These are phyloP conservation scores for Phytopythium cucurbitacearum DNA, from an alignment of 352 stramenopile genomes.

Conservation along the genomic window DNA sequence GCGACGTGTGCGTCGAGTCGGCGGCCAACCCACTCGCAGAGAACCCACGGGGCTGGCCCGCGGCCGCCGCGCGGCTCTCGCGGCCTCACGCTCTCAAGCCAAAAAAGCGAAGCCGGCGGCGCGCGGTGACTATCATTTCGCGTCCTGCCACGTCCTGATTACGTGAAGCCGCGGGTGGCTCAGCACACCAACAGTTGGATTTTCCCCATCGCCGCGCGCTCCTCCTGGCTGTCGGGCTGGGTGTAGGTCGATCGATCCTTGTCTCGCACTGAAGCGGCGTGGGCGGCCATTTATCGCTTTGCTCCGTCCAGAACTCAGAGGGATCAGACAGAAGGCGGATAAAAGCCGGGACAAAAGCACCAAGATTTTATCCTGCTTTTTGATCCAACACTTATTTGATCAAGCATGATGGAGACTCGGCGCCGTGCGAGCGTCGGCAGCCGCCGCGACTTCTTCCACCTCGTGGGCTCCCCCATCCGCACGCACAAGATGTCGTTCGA, in stretches of 20 bases:
- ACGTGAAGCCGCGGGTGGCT: neutral
- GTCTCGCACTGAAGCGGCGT: too few relatives aligned
- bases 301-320: too few relatives aligned
- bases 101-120: neutral
- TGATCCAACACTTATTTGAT: neutral
- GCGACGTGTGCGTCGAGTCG: too few relatives aligned
- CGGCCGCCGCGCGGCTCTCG: too few relatives aligned
- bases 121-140: constrained; percentile 6
- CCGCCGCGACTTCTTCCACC: constrained; percentile 53
- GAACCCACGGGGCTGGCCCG: too few relatives aligned
- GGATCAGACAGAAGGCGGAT: too few relatives aligned
- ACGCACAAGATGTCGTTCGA: constrained; percentile 48
- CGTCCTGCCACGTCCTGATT: constrained; percentile 5
- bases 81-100: too few relatives aligned
- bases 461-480: constrained; percentile 78
- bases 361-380: too few relatives aligned
- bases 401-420: constrained; percentile 7
- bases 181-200: constrained; percentile 1
- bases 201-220: neutral
- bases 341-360: too few relatives aligned
- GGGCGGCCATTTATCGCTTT: too few relatives aligned
- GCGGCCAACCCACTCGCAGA: too few relatives aligned
- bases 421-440: constrained; percentile 17
- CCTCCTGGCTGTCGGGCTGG: neutral
- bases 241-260: too few relatives aligned